These are phyloP conservation scores for Candida buenavistaensis DNA, from an alignment of 1,139 yeast genomes.

Conservation along the genomic window DNA sequence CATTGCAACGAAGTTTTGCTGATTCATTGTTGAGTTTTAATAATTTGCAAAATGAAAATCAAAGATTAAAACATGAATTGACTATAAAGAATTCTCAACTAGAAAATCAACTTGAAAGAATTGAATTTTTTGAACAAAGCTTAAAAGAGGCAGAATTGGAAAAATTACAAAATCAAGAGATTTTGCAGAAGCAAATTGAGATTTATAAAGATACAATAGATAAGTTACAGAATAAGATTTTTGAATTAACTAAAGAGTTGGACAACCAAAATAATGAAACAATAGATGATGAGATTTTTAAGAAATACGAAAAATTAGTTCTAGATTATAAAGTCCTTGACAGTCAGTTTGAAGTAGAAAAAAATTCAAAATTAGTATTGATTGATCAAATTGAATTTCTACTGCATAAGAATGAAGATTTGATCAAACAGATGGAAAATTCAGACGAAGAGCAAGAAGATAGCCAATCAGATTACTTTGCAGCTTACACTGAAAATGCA, in stretches of 20 bases:
- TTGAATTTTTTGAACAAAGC: constrained; percentile 21
- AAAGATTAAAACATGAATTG: constrained; percentile 25
- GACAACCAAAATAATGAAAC: constrained; percentile 11
- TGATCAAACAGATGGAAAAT: constrained; percentile 17
- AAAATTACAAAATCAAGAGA: constrained; percentile 25
- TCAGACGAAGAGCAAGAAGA: too few species aligned
- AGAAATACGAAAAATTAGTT: constrained; percentile 31
- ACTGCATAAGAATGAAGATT: constrained; percentile 36
- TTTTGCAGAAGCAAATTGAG: constrained; percentile 29
- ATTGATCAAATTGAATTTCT: constrained; percentile 57
- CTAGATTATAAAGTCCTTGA: constrained; percentile 40
- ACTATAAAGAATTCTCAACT: constrained; percentile 18
- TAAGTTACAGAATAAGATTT: constrained; percentile 31
- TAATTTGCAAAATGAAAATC: constrained; percentile 20
- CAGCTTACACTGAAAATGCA: background rate
- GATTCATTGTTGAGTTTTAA: constrained; percentile 27
- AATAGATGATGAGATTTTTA: constrained; percentile 12
- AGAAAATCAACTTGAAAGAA: constrained; percentile 20
- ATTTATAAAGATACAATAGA: constrained; percentile 33
- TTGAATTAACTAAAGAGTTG: constrained; percentile 25
- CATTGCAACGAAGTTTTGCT: constrained; percentile 28
- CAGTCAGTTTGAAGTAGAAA: constrained; percentile 47
- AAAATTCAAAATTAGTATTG: constrained; percentile 50
- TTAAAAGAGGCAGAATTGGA: constrained; percentile 23
- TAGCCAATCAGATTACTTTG: background rate